These are phyloP conservation scores for Bonia amplexicaulis DNA, from an alignment of 176 grass and related monocot species.

Conservation along the genomic window DNA sequence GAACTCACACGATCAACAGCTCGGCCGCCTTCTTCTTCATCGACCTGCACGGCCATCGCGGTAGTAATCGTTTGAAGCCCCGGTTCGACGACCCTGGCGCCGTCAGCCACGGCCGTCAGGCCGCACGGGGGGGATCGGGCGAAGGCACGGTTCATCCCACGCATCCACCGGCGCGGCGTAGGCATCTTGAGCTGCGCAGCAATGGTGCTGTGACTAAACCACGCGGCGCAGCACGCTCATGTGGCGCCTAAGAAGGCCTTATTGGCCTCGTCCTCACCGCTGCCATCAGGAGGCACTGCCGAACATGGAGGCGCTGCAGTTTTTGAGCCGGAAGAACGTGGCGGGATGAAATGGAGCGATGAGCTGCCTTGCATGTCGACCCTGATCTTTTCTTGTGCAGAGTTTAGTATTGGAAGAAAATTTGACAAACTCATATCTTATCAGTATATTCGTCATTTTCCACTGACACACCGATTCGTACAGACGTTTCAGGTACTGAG, in stretches of 20 bases:
- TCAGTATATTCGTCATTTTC: neutral
- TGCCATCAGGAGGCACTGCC: neutral
- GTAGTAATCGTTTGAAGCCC: neutral
- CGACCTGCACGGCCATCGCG: neutral
- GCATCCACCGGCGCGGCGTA: neutral
- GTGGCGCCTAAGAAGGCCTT: neutral
- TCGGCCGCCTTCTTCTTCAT: neutral
- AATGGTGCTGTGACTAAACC: neutral
- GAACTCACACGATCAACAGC: neutral
- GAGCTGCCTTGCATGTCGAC: neutral
- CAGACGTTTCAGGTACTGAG: neutral
- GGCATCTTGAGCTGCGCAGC: neutral
- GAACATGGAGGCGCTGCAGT: neutral
- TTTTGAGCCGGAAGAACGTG: neutral
- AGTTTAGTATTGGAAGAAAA: neutral
- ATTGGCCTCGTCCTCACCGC: neutral
- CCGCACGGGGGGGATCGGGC: neutral
- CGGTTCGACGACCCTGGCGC: neutral
- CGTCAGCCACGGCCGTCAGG: neutral
- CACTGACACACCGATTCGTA: neutral
- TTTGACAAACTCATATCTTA: neutral
- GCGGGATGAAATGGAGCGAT: neutral
- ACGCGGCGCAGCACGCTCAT: neutral
- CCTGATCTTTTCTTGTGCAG: neutral
- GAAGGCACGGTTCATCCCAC: slow-evolving; percentile 7